Percentiles rank a stretch among this genome's conserved stretches.
These are phyloP conservation scores for Chytriomyces confervae DNA, from an alignment of 192 early-diverging fungal genomes.

Conservation along the genomic window DNA sequence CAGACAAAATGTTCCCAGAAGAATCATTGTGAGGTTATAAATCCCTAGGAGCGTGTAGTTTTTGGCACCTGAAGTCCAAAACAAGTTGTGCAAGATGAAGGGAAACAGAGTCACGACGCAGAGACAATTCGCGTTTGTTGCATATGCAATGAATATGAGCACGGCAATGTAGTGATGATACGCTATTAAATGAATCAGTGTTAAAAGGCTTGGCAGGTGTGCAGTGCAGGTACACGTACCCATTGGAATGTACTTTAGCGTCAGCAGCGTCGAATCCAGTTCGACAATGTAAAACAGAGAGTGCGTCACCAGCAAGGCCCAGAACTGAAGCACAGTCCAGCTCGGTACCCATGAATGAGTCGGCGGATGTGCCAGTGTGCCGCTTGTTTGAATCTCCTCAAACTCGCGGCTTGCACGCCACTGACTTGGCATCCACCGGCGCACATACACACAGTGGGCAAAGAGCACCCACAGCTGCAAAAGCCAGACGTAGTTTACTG, in stretches of 20 bases:
- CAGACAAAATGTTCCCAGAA: neutral
- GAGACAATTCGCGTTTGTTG: conserved; percentile 20
- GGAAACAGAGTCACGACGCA: conserved; percentile 20
- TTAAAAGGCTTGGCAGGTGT: neutral
- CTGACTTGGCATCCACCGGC: conserved; percentile 20
- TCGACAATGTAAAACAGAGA: conserved; percentile 25
- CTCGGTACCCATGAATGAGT: neutral
- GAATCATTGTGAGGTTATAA: conserved; percentile 17
- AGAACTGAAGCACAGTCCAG: conserved; percentile 29
- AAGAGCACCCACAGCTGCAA: conserved; percentile 28
- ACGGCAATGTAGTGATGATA: conserved; percentile 32
- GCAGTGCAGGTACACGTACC: neutral
- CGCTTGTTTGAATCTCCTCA: neutral
- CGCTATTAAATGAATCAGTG: neutral
- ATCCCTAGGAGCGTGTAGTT: conserved; percentile 19
- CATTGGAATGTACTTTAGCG: conserved; percentile 27
- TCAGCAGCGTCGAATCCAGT: conserved; percentile 27
- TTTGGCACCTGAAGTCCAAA: conserved; percentile 23
- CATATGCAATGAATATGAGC: conserved; percentile 20
- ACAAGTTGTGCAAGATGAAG: conserved; percentile 29
- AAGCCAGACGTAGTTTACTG: conserved; percentile 25
- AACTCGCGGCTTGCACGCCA: neutral
- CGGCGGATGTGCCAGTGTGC: conserved; percentile 1
- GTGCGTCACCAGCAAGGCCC: conserved; percentile 28
- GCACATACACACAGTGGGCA: conserved; percentile 19